These are phyloP conservation scores for Babesia ovata DNA, from an alignment of 169 alveolate species.

Conservation along the genomic window DNA sequence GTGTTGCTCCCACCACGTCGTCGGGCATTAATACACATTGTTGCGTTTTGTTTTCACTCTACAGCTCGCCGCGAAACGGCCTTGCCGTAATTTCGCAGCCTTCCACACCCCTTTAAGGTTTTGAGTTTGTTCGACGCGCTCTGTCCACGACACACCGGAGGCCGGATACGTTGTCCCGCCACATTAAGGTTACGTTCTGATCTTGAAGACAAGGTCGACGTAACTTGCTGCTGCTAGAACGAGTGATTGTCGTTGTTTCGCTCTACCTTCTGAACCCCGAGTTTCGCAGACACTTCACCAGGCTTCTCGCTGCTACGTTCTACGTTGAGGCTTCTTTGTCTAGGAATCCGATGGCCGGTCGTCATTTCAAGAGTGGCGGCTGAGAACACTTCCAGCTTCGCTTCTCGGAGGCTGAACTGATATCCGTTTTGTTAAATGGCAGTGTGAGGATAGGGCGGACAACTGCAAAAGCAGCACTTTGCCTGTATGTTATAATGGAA, in stretches of 20 bases:
- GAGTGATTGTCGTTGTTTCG: too few species aligned
- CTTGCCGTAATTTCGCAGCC: slow-evolving; percentile 7
- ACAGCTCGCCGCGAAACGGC: slow-evolving; percentile 2
- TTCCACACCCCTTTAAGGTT: slow-evolving; percentile 25
- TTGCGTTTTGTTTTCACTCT: too few species aligned
- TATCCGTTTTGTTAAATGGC: not conserved
- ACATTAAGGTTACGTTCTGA: too few species aligned
- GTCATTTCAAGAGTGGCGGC: not conserved
- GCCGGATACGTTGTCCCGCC: not conserved
- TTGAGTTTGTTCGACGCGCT: slow-evolving; percentile 19
- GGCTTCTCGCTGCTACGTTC: too few species aligned
- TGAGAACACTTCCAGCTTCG: slow-evolving; percentile 43
- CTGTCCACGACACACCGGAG: not conserved
- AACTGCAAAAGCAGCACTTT: slow-evolving; percentile 14
- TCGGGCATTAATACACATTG: not conserved
- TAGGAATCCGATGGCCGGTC: not conserved
- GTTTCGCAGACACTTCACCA: too few species aligned
- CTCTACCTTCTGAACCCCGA: too few species aligned
- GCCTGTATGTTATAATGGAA: slow-evolving; percentile 13
- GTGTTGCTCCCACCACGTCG: slow-evolving; percentile 17
- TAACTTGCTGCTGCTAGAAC: too few species aligned
- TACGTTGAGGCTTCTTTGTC: not conserved
- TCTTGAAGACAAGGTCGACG: too few species aligned
- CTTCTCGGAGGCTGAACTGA: not conserved
- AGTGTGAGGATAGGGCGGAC: not conserved